Evolutionary conservation across 768 basidiomycete species (phyloP).

Genomic region (Lanmaoa rubissima): DNA sequence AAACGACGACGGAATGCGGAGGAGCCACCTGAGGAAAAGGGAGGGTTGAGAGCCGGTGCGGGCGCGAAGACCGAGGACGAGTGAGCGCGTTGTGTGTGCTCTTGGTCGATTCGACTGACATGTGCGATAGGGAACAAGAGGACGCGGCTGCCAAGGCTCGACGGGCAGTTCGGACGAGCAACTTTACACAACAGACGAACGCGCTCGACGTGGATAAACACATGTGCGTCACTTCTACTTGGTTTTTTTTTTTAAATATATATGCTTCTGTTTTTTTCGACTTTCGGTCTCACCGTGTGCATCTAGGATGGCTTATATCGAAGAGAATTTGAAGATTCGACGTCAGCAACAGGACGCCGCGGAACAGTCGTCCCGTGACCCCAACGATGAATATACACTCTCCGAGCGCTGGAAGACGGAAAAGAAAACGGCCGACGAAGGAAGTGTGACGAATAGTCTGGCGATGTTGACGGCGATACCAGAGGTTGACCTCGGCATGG

Average conservation of each 20-base stretch:
- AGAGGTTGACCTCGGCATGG: slow-evolving; percentile 97
- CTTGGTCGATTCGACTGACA: neutral
- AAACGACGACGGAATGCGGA: slow-evolving; percentile 57
- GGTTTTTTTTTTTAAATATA: neutral
- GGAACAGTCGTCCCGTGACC: slow-evolving; percentile 41
- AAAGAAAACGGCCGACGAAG: slow-evolving; percentile 69
- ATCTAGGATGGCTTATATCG: slow-evolving; percentile 91
- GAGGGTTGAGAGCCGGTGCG: slow-evolving; percentile 54
- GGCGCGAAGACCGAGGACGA: slow-evolving; percentile 43
- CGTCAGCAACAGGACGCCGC: slow-evolving; percentile 53
- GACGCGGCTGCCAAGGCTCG: slow-evolving; percentile 71
- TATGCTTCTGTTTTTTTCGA: too few species aligned
- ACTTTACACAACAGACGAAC: slow-evolving; percentile 98
- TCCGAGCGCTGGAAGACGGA: slow-evolving; percentile 64
- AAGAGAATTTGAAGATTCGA: slow-evolving; percentile 82
- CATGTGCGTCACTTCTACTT: slow-evolving; percentile 57
- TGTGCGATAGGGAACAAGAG: slow-evolving; percentile 48
- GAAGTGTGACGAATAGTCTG: slow-evolving; percentile 88
- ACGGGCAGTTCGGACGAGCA: slow-evolving; percentile 76
- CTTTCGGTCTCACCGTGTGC: neutral
- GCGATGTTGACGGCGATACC: slow-evolving; percentile 98
- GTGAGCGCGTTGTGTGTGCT: slow-evolving; percentile 35
- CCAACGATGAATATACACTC: slow-evolving; percentile 74
- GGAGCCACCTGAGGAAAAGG: slow-evolving; percentile 41
- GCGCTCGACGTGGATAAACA: slow-evolving; percentile 96